phyloP scores from a whole-genome alignment of 192 early-diverging fungal genomes.

The Umbelopsis vinacea region DNA sequence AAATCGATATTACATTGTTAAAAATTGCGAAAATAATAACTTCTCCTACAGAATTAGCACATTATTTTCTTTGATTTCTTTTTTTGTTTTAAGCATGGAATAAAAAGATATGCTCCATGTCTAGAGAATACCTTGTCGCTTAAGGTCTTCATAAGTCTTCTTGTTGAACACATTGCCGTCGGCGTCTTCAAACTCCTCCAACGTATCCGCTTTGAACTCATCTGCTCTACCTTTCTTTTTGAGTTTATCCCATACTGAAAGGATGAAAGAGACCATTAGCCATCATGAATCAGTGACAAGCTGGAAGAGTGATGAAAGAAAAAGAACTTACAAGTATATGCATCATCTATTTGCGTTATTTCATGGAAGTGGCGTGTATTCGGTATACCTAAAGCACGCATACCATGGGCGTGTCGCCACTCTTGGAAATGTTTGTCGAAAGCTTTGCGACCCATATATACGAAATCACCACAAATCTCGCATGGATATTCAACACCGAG shows the following conservation, averaged over 20 bases:
- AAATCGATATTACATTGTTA: background rate
- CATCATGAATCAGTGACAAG: no score
- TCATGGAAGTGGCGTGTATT: conserved; percentile 92
- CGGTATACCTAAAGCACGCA: conserved; percentile 91
- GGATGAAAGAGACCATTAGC: background rate
- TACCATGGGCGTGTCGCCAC: conserved; percentile 92
- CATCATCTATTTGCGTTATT: conserved; percentile 90
- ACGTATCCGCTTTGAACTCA: conserved; percentile 73
- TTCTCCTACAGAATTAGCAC: no score
- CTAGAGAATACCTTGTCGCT: conserved; percentile 81
- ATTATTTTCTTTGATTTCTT: background rate
- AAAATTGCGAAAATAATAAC: background rate
- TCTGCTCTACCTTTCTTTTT: conserved; percentile 70
- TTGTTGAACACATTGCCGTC: conserved; percentile 89
- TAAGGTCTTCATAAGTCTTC: conserved; percentile 85
- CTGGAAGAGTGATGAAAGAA: background rate
- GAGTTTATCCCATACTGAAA: conserved; percentile 82
- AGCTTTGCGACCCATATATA: conserved; percentile 95
- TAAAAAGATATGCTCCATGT: background rate
- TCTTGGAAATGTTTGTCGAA: conserved; percentile 97
- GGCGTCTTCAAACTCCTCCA: conserved; percentile 90
- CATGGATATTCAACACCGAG: conserved; percentile 93
- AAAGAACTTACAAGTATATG: conserved; percentile 72
- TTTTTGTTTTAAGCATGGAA: background rate
- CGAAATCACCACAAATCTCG: conserved; percentile 95